Evolutionary conservation across 345 rosid species (phyloP).

Genomic region (Moricandia moricandioides): DNA sequence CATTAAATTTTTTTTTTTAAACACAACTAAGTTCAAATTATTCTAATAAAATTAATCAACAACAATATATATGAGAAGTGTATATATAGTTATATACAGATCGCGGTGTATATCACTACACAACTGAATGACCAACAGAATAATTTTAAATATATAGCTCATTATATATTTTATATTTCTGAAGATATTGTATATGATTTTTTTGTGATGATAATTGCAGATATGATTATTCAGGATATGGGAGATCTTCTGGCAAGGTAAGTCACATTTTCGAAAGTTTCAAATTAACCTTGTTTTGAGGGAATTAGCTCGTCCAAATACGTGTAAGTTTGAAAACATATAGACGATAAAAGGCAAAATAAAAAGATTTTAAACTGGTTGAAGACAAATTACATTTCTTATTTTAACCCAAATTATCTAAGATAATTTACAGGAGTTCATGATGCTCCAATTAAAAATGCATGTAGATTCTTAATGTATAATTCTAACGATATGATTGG

Average conservation of each 20-base stretch:
- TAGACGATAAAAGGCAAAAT: too few relatives aligned
- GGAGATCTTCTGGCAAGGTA: conserved; percentile 91
- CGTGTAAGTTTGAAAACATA: not conserved
- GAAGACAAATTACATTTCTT: too few relatives aligned
- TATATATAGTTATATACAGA: not conserved
- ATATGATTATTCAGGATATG: conserved; percentile 92
- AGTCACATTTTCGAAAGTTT: conserved; percentile 2
- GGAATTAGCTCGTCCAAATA: not conserved
- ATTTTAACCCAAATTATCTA: not conserved
- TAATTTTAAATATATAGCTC: not conserved
- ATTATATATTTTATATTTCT: not conserved
- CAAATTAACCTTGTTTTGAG: not conserved
- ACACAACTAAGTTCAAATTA: not conserved
- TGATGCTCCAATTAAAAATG: too few relatives aligned
- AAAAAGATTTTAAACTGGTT: too few relatives aligned
- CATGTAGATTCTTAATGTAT: not conserved
- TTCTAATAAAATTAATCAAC: not conserved
- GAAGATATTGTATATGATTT: not conserved
- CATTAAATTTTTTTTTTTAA: not conserved
- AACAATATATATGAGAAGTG: not conserved
- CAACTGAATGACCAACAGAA: too few relatives aligned
- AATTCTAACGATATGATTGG: not conserved
- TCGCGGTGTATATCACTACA: too few relatives aligned
- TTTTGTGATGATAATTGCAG: conserved; percentile 40
- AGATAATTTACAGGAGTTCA: too few relatives aligned